Evolutionary conservation across 192 early-diverging fungal species (phyloP), one percentile per base, ranked within the genome.

Genomic region (Coemansia sp.): DNA sequence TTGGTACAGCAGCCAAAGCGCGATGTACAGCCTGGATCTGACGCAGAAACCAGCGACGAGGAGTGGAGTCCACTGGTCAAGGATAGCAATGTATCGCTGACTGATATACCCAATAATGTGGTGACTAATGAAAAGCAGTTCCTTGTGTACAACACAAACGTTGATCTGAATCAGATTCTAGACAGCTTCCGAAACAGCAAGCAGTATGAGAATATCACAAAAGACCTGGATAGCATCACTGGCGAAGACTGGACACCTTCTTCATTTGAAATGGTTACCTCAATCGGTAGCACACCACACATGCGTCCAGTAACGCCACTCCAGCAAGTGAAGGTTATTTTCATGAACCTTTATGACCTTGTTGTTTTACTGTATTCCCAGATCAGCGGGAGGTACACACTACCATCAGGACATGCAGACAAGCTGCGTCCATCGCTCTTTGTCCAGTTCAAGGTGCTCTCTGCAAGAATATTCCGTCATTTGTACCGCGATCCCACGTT

Each of bases 381-480:
- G 5, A 33, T 68, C 0, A 8, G 46, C 13, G 58, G 68, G 16
- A 58, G 57, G 26, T 59, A 43, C 6, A 30, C 57, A 25, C 20
- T 39, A 31, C n/a, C 21, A 3, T 4, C 56, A 20, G 28, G 16
- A 9, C 42, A 45, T 15, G 40, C 58, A 2, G 71, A 79, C 51
- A 70, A 70, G 48, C 42, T 74, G 58, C 71, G 77, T 0, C 77
- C 77, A 31, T 59, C 77, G 7, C 37, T 67, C 61, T 93, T 49
- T 35, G 65, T 66, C 7, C 80, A 86, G 59, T 81, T 83, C 23
- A 67, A 58, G 28, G 65, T 83, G 5, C 64, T 86, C 16, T 75
- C 83, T 1, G 71, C 83, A 10, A 70, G 85, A 10, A 79, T 79
- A 56, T 75, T 82, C 61, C 67, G 74, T 46, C 70, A 77, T 46